A percentile compares a stretch with the other conserved stretches of the same genome.
These are phyloP conservation scores for Posidonia australis DNA, from an alignment of 106 monocot species.

Conservation along the genomic window DNA sequence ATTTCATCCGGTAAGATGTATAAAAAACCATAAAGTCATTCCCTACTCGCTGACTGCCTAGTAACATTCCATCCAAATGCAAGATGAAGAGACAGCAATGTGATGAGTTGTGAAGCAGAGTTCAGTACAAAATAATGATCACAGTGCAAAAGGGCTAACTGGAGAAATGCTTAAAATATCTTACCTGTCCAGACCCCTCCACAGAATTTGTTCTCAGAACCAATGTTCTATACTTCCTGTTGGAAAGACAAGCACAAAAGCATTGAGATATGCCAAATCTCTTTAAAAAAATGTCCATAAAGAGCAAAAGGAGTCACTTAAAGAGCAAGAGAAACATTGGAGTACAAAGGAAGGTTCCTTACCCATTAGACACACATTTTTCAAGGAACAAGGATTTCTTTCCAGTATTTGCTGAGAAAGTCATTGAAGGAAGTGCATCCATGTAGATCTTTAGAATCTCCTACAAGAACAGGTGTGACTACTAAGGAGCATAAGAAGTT, in stretches of 20 bases:
- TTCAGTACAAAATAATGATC: too few species aligned
- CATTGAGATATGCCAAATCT: background rate
- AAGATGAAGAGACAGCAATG: too few species aligned
- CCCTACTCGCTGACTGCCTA: too few species aligned
- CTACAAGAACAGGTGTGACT: background rate
- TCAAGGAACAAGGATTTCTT: conserved; percentile 4
- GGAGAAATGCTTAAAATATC: background rate
- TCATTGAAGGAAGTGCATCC: conserved; percentile 10
- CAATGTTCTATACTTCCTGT: conserved; percentile 13
- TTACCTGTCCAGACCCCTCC: conserved; percentile 4
- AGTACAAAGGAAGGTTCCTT: background rate
- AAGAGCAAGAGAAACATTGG: too few species aligned
- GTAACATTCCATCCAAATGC: too few species aligned
- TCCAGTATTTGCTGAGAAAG: conserved; percentile 12
- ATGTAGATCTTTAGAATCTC: conserved; percentile 11
- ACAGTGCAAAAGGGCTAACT: too few species aligned
- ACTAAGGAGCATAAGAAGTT: too few species aligned
- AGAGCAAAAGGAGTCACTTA: too few species aligned
- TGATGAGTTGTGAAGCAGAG: too few species aligned
- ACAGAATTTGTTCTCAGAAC: conserved; percentile 3
- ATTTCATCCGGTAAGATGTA: too few species aligned
- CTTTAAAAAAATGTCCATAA: background rate
- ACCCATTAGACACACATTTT: conserved; percentile 17
- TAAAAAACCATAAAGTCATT: too few species aligned
- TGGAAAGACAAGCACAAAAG: background rate